Base-by-base conservation (phyloP, 2,329 filamentous ascomycete genomes). In the Diaporthe nobilis region DNA sequence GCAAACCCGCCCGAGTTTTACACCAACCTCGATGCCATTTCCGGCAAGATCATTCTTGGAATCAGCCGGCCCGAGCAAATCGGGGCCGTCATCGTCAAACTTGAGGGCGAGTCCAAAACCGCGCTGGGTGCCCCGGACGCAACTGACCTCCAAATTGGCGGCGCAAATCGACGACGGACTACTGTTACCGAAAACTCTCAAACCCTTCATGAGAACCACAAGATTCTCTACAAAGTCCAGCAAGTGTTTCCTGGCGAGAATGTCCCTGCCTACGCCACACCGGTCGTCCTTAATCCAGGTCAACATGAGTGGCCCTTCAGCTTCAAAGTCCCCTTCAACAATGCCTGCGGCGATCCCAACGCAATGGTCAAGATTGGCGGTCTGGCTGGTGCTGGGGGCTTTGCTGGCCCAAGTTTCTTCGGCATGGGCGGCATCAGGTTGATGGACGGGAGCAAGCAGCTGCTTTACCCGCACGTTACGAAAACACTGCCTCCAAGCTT, bases 401-500 rank as follows among this genome's bases (percentile, higher is more conserved):
- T 89, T 72, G 86, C 83, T 0, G 84, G 84, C 2, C 82, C 84
- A 4, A 86, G 87, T 44, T 79, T 89, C 22, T 87, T 90, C 78
- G 88, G 88, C 20, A 81, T 87, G 74, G 86, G 86, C 37, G 88
- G 89, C 44, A 87, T 92, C 77, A 87, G 91, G 51, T 87, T 91
- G 77, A 92, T 92, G 87, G 90, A 92, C 78, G 90, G 90, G n/a
- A 87, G 88, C 76, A 90, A 89, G 80, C 91, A 93, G 83, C 83
- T 92, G 74, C 88, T 90, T 80, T 88, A 92, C 68, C 82, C 82
- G 53, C 97, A 99, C 85, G 91, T 97, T 78, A 97, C 94, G 81
- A 92, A 92, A 79, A 98, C 96, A 0, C 88, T 99, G 15, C 97
- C 97, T 7, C 97, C 97, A 0, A 97, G 95, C 6, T 86, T 98